Evolutionary conservation across 78 protist species (phyloP), one percentile per base, ranked within the genome.

Genomic region (Guillardia theta): DNA sequence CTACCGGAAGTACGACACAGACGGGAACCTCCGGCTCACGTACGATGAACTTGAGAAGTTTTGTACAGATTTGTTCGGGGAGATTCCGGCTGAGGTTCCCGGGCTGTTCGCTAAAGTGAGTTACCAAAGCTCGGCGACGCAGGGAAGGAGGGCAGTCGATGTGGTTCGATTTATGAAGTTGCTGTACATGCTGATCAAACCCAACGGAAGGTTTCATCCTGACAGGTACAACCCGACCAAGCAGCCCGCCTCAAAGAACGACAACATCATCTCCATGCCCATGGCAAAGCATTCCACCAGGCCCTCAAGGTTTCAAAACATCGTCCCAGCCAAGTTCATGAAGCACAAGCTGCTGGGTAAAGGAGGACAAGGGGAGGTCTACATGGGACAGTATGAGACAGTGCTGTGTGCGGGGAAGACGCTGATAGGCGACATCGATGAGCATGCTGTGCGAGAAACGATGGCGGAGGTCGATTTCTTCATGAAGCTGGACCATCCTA

Each of bases 281-380:
- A 30, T 58, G 39, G 70, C 70, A 3, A 24, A 24, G 4, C 70
- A 30, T 30, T 58, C 70, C 70, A 24, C 21, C 4, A 24, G 70
- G 70, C 70, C 70, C 70, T 30, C 21, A 30, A 24, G 70, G 39
- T 58, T 58, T 30, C 70, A 58, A 30, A 58, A 70, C 45, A 48
- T 78, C 53, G 48, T n/a, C 33, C 90, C 90, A 18, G 18, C 90
- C 48, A 78, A 78, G 48, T 78, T 78, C 90, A 30, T 6, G 43
- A 12, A 18, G 90, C 37, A 43, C 43, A 78, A 78, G 90, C 90
- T 78, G 90, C 90, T 78, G 44, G 90, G 90, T 18, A 45, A 78
- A 48, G 90, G 90, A 45, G 90, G 44, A 4, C 90, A 77, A 46
- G 88, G 83, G 10, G 36, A 36, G 45, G 83, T 70, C 46, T 43